phyloP scores from a whole-genome alignment of 371 early-diverging fungal species.

The Apophysomyces trapeziformis region DNA sequence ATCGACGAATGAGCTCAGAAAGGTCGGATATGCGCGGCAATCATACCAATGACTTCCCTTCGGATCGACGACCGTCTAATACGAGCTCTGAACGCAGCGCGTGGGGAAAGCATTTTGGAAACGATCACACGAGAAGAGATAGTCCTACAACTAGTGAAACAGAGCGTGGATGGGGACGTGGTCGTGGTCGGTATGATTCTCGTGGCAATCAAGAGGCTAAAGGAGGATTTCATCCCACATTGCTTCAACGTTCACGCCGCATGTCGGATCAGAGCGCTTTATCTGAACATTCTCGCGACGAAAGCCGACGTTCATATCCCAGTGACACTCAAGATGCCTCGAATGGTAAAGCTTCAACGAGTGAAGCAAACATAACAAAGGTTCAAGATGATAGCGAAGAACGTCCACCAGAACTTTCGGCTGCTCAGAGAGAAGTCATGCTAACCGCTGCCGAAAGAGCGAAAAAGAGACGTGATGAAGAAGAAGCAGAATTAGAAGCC shows the following conservation, averaged over 20 bases:
- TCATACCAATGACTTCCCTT: neutral
- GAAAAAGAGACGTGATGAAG: slow-evolving; percentile 49
- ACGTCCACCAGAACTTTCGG: slow-evolving; percentile 31
- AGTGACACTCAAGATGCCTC: neutral
- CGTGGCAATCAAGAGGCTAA: slow-evolving; percentile 17
- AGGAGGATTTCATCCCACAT: slow-evolving; percentile 29
- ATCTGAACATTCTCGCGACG: slow-evolving; percentile 18
- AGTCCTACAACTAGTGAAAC: neutral
- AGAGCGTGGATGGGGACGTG: slow-evolving; percentile 12
- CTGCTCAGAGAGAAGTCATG: slow-evolving; percentile 49
- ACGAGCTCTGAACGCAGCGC: neutral
- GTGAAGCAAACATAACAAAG: neutral
- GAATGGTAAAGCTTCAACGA: slow-evolving; percentile 12
- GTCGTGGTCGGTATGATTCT: slow-evolving; percentile 8
- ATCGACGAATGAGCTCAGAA: slow-evolving; percentile 14
- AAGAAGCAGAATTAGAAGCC: slow-evolving; percentile 53
- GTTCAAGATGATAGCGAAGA: slow-evolving; percentile 3
- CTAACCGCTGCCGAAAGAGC: slow-evolving; percentile 53
- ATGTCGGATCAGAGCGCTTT: slow-evolving; percentile 33
- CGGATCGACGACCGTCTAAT: slow-evolving; percentile 1
- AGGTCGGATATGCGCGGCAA: neutral
- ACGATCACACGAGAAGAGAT: neutral
- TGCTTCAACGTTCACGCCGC: slow-evolving; percentile 34
- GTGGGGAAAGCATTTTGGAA: slow-evolving; percentile 4
- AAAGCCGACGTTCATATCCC: neutral